These are phyloP conservation scores for Phytophthora cactorum DNA, from an alignment of 352 stramenopile species.

Conservation along the genomic window DNA sequence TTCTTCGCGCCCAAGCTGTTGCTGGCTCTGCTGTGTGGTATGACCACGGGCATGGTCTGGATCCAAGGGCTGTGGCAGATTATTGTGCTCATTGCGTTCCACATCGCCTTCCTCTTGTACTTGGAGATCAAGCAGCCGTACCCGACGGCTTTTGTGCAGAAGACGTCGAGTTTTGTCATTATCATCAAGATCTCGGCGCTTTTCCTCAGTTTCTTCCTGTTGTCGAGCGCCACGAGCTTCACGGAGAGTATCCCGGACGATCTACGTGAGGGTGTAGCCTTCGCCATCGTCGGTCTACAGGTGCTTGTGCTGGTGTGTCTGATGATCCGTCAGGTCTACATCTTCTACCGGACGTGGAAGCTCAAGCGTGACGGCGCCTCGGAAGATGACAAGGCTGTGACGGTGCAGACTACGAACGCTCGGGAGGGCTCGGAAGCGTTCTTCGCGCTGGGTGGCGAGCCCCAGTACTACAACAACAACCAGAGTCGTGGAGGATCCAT, in stretches of 20 bases:
- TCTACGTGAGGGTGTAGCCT: slow-evolving; percentile 75
- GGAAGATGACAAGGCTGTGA: slow-evolving; percentile 57
- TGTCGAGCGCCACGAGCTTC: slow-evolving; percentile 74
- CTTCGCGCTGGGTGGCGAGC: slow-evolving; percentile 52
- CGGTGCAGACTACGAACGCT: slow-evolving; percentile 54
- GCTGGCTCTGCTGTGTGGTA: slow-evolving; percentile 72
- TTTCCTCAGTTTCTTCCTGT: slow-evolving; percentile 82
- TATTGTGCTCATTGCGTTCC: slow-evolving; percentile 70
- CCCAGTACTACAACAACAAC: slow-evolving; percentile 44
- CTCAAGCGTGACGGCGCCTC: slow-evolving; percentile 54
- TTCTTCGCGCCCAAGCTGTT: slow-evolving; percentile 89
- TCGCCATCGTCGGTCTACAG: slow-evolving; percentile 83
- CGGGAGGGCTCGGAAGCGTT: slow-evolving; percentile 56
- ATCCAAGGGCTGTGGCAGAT: slow-evolving; percentile 81
- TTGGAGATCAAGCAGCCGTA: slow-evolving; percentile 87
- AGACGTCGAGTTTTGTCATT: slow-evolving; percentile 88
- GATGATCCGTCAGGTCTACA: slow-evolving; percentile 87
- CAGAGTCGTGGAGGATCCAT: slow-evolving; percentile 38
- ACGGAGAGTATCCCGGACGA: slow-evolving; percentile 74
- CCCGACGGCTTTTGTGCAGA: slow-evolving; percentile 82
- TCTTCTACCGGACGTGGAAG: slow-evolving; percentile 90
- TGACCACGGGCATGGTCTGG: slow-evolving; percentile 85
- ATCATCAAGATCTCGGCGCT: slow-evolving; percentile 91
- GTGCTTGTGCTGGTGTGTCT: slow-evolving; percentile 82
- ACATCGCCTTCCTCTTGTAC: slow-evolving; percentile 85